Evolutionary conservation across 2,329 filamentous ascomycete genomes (phyloP), one percentile per base, ranked within the genome.

Genomic region (Polytolypa hystricis): DNA sequence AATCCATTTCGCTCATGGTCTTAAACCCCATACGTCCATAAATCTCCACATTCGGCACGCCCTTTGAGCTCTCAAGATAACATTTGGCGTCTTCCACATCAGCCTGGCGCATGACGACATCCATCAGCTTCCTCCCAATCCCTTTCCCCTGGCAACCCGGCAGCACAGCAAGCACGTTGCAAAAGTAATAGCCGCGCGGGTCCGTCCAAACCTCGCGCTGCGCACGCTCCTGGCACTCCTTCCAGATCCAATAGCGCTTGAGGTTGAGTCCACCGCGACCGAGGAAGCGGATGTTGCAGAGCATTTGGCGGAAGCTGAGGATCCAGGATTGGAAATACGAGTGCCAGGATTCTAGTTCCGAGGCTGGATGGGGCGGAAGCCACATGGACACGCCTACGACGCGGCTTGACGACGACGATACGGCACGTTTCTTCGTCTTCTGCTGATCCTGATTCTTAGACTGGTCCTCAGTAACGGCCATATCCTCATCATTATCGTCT

Each of bases 381-480:
- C 81, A 85, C 71, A 81, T 83, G 39, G 78, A 74, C 16, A 82
- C 76, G 7, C 81, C 81, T 18, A 84, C 67, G 23, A 84, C 69
- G 39, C 71, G 69, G 27, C 47, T 48, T 7, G 42, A 35, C n/a
- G 39, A 16, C 3, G 35, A 17, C 5, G 31, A 25, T 4, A 28
- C 21, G 12, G 23, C 9, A 15, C 11, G 32, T 28, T 21, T 31
- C 9, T 21, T 11, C 5, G 47, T 34, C 23, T 28, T 35, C 18
- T 47, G 46, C 6, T 36, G 44, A 33, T 54, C 49, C 35, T 37
- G 38, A 15, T 45, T 25, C 16, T 33, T 23, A 19, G 21, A 16
- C 15, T 7, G 17, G 8, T 31, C 28, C 20, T 56, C 42, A 11
- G 57, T 55, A 4, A 51, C 50, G 15, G 42, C 33, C 15, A 36